Evolutionary conservation across 83 land plant species (phyloP).

Genomic region (Larix sibirica): DNA sequence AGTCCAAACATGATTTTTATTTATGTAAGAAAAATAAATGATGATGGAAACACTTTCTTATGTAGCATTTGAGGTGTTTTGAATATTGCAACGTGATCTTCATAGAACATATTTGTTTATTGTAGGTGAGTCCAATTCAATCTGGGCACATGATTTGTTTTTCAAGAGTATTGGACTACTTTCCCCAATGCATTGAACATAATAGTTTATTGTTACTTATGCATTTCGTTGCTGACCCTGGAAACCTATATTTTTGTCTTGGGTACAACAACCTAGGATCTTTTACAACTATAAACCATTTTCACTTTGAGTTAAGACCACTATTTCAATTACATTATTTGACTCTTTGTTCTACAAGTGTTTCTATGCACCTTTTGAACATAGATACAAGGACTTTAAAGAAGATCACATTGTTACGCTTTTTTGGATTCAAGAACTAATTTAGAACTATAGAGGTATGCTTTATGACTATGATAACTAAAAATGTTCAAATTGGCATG

Average conservation of each 20-base stretch:
- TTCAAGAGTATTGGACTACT: slow-evolving; percentile 71
- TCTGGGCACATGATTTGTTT: slow-evolving; percentile 95
- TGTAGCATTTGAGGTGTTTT: slow-evolving; percentile 11
- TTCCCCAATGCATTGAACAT: slow-evolving; percentile 73
- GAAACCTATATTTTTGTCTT: slow-evolving; percentile 76
- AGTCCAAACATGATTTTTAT: slow-evolving; percentile 84
- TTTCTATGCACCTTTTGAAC: too few relatives aligned
- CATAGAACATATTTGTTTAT: too few relatives aligned
- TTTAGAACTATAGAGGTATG: too few relatives aligned
- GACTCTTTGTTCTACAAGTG: too few relatives aligned
- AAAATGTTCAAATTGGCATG: too few relatives aligned
- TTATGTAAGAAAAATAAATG: slow-evolving; percentile 54
- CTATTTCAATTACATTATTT: too few relatives aligned
- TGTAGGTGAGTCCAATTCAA: slow-evolving; percentile 96
- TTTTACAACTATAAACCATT: slow-evolving; percentile 98
- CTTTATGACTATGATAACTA: too few relatives aligned
- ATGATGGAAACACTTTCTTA: background rate
- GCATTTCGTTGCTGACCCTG: slow-evolving; percentile 77
- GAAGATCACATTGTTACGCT: too few relatives aligned
- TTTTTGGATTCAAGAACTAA: too few relatives aligned
- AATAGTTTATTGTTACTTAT: slow-evolving; percentile 84
- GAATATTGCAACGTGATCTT: background rate
- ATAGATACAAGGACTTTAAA: too few relatives aligned
- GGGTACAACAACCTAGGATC: slow-evolving; percentile 98
- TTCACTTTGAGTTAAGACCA: slow-evolving; percentile 86